Conservation (phyloP, 306 rosid species). For the Macrotyloma uniflorum region DNA sequence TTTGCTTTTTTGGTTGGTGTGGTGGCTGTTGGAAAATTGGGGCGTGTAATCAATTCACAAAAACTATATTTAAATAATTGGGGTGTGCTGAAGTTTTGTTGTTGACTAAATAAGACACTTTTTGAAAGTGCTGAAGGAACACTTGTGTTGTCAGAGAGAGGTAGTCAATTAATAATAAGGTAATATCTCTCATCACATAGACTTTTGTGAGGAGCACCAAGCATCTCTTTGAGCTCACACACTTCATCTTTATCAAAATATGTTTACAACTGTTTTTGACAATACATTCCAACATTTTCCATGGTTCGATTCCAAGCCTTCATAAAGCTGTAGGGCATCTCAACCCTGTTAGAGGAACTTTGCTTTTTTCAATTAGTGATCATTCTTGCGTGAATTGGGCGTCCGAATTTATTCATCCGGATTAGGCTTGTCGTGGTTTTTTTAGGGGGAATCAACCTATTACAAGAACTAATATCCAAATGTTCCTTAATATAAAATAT, state of each 20-base stretch:
- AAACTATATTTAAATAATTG: constrained; percentile 23
- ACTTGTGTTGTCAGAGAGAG: not conserved
- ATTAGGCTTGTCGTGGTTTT: not conserved
- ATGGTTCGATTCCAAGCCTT: not conserved
- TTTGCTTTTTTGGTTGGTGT: constrained; percentile 30
- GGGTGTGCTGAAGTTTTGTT: not conserved
- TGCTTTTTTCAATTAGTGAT: not conserved
- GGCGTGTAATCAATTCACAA: not conserved
- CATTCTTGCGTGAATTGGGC: not conserved
- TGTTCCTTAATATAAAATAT: not conserved
- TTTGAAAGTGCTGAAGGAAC: constrained; percentile 11
- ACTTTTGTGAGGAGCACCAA: not conserved
- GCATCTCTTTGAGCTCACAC: not conserved
- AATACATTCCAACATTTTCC: not conserved
- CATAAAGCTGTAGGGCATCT: not conserved
- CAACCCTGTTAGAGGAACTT: not conserved
- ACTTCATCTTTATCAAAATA: not conserved
- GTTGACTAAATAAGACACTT: constrained; percentile 20
- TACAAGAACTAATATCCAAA: not conserved
- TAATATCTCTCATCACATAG: not conserved
- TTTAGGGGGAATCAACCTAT: not conserved
- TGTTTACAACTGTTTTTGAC: not conserved
- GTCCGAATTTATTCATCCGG: not conserved
- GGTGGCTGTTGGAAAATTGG: constrained; percentile 29
- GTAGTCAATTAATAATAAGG: constrained; percentile 1